phyloP scores from a whole-genome alignment of 129 eudicot species.

The Helianthus tuberosus region DNA sequence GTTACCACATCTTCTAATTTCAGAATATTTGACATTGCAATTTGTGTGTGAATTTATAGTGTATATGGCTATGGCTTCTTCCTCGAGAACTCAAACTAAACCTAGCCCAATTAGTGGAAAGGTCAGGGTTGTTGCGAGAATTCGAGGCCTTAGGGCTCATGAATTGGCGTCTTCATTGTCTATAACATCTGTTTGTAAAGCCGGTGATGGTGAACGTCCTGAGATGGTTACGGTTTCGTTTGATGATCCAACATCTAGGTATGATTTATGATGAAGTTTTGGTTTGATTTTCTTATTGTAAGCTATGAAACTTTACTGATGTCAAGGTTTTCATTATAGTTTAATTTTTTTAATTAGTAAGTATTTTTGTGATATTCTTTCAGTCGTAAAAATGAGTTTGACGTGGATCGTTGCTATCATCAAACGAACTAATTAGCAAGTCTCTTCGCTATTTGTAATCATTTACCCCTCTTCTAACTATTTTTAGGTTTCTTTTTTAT shows the following conservation, averaged over 20 bases:
- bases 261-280: not conserved
- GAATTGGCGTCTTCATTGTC: slow-evolving; percentile 48
- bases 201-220: slow-evolving; percentile 25
- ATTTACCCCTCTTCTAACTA: too few relatives aligned
- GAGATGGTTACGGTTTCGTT: slow-evolving; percentile 46
- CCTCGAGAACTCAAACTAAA: slow-evolving; percentile 21
- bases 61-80: slow-evolving; percentile 39
- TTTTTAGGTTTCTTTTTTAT: too few relatives aligned
- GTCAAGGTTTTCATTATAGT: not conserved
- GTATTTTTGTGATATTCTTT: not conserved
- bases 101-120: slow-evolving; percentile 35
- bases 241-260: slow-evolving; percentile 59
- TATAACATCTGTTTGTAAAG: slow-evolving; percentile 46
- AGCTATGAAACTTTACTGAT: not conserved
- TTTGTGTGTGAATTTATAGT: slow-evolving; percentile 11
- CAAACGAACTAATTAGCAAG: too few relatives aligned
- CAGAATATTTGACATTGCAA: slow-evolving; percentile 4
- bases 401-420: slow-evolving; percentile 67
- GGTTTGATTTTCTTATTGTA: not conserved
- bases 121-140: slow-evolving; percentile 64
- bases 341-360: not conserved
- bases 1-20: not conserved
- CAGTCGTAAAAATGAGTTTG: slow-evolving; percentile 65
- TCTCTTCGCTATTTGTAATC: too few relatives aligned
- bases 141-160: slow-evolving; percentile 51